Base-by-base conservation (phyloP, 2,329 filamentous ascomycete species). In the Onygena corvina region DNA sequence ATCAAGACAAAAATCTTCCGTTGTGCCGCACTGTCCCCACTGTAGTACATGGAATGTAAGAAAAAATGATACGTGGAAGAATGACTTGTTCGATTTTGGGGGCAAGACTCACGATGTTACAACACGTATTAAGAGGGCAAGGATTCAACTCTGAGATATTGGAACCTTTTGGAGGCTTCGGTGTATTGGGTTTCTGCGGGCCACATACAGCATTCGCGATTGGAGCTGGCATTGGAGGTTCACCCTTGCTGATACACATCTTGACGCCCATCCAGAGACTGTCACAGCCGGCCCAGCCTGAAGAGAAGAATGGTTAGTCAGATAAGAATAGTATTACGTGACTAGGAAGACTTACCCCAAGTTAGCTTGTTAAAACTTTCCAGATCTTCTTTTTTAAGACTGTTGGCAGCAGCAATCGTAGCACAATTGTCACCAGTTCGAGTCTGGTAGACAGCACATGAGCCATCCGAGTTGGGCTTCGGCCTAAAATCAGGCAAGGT, bases 121-220 rank as follows among this genome's bases (percentile, higher is more conserved):
- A 71, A 54, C 69, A 71, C 3, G 64, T 64, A 46, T 70, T 70
- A 7, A 69, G 56, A 7, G 64, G 66, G 51, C 74, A 76, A 0
- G 65, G 69, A 52, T 75, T 76, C 4, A 76, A 57, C 6, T 59
- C 55, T 0, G 60, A 53, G 2, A 73, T 55, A 74, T 75, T 0
- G 64, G 53, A 9, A 67, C 67, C 42, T 57, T 23, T 2, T 69
- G 52, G 1, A 60, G 50, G 1, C 8, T 55, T 42, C 7, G 54
- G 45, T 0, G 70, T 72, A 0, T 69, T 68, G 3, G 64, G 63
- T 0, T 67, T 61, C 38, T 67, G 62, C 1, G 74, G 74, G 0
- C 75, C 74, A 56, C 74, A 75, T 0, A 65, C 54, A 9, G 68
- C 67, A 42, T 66, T 63, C 1, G 71, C 71, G 57, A 73, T 63